These are phyloP conservation scores for Hippophae rhamnoides DNA, from an alignment of 306 rosid species.

Conservation along the genomic window DNA sequence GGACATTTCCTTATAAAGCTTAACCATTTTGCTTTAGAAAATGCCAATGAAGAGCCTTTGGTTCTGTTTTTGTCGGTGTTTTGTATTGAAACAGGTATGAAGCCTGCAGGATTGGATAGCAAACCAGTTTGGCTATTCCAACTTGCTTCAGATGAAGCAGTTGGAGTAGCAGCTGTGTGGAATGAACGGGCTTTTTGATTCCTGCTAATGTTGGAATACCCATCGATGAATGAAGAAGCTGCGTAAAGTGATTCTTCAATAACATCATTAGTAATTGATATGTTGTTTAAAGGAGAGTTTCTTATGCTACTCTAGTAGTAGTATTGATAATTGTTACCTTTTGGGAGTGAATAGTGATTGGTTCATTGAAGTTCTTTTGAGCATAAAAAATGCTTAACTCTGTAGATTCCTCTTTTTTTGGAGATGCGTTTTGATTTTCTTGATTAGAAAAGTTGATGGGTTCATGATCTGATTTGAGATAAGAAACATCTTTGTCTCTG, in stretches of 20 bases:
- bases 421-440: neutral
- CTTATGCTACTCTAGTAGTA: constrained; percentile 22
- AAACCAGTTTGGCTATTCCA: constrained; percentile 81
- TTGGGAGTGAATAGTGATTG: constrained; percentile 20
- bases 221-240: constrained; percentile 43
- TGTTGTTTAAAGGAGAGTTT: constrained; percentile 34
- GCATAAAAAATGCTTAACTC: constrained; percentile 75
- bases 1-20: constrained; percentile 53
- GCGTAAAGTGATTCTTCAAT: constrained; percentile 21
- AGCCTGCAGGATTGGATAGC: constrained; percentile 48
- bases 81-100: constrained; percentile 34
- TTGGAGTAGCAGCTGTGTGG: constrained; percentile 52
- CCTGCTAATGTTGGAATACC: constrained; percentile 23
- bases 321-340: constrained; percentile 5
- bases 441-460: neutral
- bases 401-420: constrained; percentile 35
- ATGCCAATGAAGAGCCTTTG: neutral
- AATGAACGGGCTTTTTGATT: constrained; percentile 50
- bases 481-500: neutral
- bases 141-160: constrained; percentile 84
- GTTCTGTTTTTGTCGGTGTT: constrained; percentile 17
- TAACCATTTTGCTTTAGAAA: constrained; percentile 29
- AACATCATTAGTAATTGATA: neutral
- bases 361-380: constrained; percentile 64
- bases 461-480: neutral